Base-by-base conservation (phyloP, 352 stramenopile genomes). In the Phytophthora hybrid region DNA sequence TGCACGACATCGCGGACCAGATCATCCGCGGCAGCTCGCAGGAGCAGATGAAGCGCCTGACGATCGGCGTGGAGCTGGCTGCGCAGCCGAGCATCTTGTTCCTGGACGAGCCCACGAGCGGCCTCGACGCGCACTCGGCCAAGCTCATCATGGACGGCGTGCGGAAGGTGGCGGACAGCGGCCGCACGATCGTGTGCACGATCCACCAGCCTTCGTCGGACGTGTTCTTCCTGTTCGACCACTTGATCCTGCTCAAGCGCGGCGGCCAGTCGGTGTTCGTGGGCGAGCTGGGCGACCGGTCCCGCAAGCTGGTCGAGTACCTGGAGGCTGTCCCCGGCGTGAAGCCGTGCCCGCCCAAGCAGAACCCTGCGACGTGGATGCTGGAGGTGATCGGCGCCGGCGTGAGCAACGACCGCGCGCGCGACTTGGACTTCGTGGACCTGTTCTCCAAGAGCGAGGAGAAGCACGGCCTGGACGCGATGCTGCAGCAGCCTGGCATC, bases 21-120 rank as follows among this genome's bases (percentile, higher is more conserved):
- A 80, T 81, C 69, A 71, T 83, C 21, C 73, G 74, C 31, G 76
- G 76, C 47, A 73, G 69, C 44, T 82, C 76, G 52, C 49, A 74
- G 32, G 78, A 84, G 66, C 74, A 84, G 65, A 73, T 73, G 68
- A 84, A 84, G 72, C 78, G 78, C 49, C 68, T 84, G 59, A 81
- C 75, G 49, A 90, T 97, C 37, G 92, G 89, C 34, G 87, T 98
- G 26, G 93, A 98, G 64, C 76, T 98, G 37, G 88, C 94, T 5
- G 85, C 84, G 6, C 87, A 90, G 34, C 81, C 92, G 46, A 81
- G 84, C 87, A 32, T 55, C 19, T 65, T 97, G 18, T 95, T 97
- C 73, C 51, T 87, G 26, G 81, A 90, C 59, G 78, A 88, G 41
- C 89, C 89, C 10, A 97, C 85, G 44, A 88, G 71, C 41, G 92